These are phyloP conservation scores for Teunomyces barrocoloradensis DNA, from an alignment of 805 yeast genomes.

Conservation along the genomic window DNA sequence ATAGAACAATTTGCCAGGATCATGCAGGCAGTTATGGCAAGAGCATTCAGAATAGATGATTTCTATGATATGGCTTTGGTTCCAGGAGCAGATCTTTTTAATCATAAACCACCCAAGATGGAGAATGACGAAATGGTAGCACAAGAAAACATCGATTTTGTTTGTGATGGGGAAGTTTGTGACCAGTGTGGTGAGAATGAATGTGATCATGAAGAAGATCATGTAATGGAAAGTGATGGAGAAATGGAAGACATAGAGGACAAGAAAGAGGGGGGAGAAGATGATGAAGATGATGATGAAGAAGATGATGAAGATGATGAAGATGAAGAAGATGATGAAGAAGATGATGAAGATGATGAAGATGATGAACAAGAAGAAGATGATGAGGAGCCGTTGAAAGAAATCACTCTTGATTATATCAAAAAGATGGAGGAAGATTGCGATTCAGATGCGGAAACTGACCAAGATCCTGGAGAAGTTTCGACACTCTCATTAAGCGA, in stretches of 20 bases:
- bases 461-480: slow-evolving; percentile 18
- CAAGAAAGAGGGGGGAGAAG: slow-evolving; percentile 14
- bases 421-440: slow-evolving; percentile 22
- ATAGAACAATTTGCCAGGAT: slow-evolving; percentile 44
- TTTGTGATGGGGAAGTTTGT: slow-evolving; percentile 31
- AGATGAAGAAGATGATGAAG: slow-evolving; percentile 6
- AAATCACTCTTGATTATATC: slow-evolving; percentile 31
- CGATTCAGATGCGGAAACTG: slow-evolving; percentile 17
- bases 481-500: slow-evolving; percentile 17
- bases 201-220: slow-evolving; percentile 21
- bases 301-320: too few species aligned
- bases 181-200: slow-evolving; percentile 24
- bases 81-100: slow-evolving; percentile 89
- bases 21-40: slow-evolving; percentile 62
- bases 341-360: slow-evolving; percentile 11
- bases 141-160: slow-evolving; percentile 66
- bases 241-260: slow-evolving; percentile 15
- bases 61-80: slow-evolving; percentile 75
- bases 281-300: slow-evolving; percentile 15
- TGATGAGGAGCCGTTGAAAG: slow-evolving; percentile 15
- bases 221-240: slow-evolving; percentile 18
- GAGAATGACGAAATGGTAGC: slow-evolving; percentile 12
- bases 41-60: slow-evolving; percentile 80
- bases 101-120: slow-evolving; percentile 51
- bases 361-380: slow-evolving; percentile 19